These are phyloP conservation scores for Limonomyces culmigenus DNA, from an alignment of 1,284 basidiomycete species.

Conservation along the genomic window DNA sequence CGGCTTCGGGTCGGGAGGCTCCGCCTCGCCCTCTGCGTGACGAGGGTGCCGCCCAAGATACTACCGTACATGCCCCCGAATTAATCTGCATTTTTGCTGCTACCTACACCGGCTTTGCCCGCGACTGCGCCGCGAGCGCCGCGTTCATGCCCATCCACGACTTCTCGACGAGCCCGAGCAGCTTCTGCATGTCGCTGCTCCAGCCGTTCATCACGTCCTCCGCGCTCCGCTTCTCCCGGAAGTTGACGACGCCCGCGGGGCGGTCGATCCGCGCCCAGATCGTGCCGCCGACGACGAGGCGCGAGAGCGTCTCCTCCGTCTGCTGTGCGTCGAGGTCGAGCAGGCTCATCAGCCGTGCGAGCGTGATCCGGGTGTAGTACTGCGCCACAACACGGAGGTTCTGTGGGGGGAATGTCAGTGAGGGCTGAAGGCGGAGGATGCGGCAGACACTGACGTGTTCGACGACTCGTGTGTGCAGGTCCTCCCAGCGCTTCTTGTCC, in stretches of 20 bases:
- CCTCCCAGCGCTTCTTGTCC: conserved; percentile 77
- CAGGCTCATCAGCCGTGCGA: conserved; percentile 69
- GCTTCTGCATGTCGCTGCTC: conserved; percentile 88
- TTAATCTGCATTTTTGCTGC: not conserved
- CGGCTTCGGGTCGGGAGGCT: too few relatives aligned
- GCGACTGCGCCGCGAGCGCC: conserved; percentile 63
- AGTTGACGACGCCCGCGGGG: conserved; percentile 78
- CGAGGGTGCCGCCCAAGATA: conserved; percentile 1
- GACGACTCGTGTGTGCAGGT: conserved; percentile 88
- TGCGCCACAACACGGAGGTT: conserved; percentile 90
- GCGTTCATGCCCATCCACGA: conserved; percentile 86
- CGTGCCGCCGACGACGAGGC: conserved; percentile 81
- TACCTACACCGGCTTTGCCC: conserved; percentile 29
- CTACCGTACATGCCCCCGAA: conserved; percentile 5
- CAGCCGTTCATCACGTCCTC: conserved; percentile 94
- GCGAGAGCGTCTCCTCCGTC: conserved; percentile 80
- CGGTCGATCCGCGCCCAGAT: conserved; percentile 93
- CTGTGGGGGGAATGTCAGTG: conserved; percentile 23
- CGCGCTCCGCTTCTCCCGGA: conserved; percentile 59
- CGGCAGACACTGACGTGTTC: conserved; percentile 65
- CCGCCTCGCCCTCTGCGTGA: too few relatives aligned
- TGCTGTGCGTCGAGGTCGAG: conserved; percentile 73
- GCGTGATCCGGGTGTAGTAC: conserved; percentile 91
- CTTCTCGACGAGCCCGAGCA: conserved; percentile 70
- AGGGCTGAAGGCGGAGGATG: conserved; percentile 4